Evolutionary conservation across 2,329 filamentous ascomycete species (phyloP).

Genomic region (Orbilia javanica): DNA sequence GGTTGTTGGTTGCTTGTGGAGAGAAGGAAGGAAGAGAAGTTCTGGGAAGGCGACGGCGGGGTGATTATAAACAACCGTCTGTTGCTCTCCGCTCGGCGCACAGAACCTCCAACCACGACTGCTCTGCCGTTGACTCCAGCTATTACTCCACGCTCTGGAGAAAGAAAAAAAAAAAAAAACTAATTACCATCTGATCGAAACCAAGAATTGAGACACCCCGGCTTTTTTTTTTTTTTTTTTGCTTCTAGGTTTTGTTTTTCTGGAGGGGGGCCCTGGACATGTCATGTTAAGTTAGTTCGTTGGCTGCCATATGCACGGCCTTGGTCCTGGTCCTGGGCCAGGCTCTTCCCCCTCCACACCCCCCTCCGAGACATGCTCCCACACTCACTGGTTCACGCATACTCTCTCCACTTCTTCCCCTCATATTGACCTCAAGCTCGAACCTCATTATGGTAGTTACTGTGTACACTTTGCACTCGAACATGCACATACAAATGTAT

Average conservation of each 20-base stretch:
- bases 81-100: neutral
- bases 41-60: conserved; percentile 14
- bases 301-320: conserved; percentile 5
- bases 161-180: conserved; percentile 41
- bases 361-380: conserved; percentile 32
- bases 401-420: conserved; percentile 3
- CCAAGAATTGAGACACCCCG: conserved; percentile 51
- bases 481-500: neutral
- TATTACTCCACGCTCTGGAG: neutral
- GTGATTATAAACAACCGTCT: conserved; percentile 51
- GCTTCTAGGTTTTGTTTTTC: neutral
- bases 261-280: conserved; percentile 11
- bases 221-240: conserved; percentile 27
- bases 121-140: neutral
- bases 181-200: conserved; percentile 50
- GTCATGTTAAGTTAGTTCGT: neutral
- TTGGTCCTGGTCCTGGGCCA: conserved; percentile 27
- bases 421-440: neutral
- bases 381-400: neutral
- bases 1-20: conserved; percentile 31
- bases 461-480: too few species aligned
- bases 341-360: neutral
- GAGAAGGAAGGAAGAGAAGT: conserved; percentile 25
- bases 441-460: conserved; percentile 5
- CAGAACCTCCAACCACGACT: neutral